phyloP scores from a whole-genome alignment of 1,284 basidiomycete genomes.

The Peniophora sp. region DNA sequence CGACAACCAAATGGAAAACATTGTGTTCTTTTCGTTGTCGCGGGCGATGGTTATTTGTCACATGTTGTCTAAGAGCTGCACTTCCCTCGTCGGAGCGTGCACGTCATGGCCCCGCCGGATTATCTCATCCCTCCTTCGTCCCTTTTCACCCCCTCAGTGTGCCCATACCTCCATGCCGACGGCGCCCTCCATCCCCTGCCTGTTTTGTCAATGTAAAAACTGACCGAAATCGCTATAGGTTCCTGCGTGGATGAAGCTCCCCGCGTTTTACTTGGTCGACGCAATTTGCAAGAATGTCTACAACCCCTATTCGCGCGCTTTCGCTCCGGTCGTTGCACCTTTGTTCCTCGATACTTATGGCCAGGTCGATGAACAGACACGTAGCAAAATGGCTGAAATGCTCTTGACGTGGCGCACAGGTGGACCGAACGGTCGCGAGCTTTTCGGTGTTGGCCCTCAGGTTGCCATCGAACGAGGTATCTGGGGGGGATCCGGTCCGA shows the following conservation, averaged over 20 bases:
- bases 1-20: too few species aligned
- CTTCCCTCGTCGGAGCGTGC: too few species aligned
- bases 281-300: slow-evolving; percentile 95
- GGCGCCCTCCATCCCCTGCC: slow-evolving; percentile 11
- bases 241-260: slow-evolving; percentile 88
- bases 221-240: slow-evolving; percentile 70
- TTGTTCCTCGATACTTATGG: slow-evolving; percentile 83
- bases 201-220: slow-evolving; percentile 25
- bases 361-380: slow-evolving; percentile 75
- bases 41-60: neutral
- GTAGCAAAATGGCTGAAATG: slow-evolving; percentile 95
- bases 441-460: slow-evolving; percentile 75
- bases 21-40: slow-evolving; percentile 2
- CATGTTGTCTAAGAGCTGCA: neutral
- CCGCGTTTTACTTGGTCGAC: slow-evolving; percentile 91
- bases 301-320: slow-evolving; percentile 79
- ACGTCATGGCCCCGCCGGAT: slow-evolving; percentile 1
- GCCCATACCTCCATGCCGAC: too few species aligned
- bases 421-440: slow-evolving; percentile 68
- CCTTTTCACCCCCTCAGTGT: slow-evolving; percentile 3
- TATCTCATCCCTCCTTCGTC: neutral
- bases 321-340: slow-evolving; percentile 68
- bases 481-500: slow-evolving; percentile 47
- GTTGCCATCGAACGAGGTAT: slow-evolving; percentile 70
- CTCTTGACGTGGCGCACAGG: slow-evolving; percentile 87